phyloP scores from a whole-genome alignment of 2,329 filamentous ascomycete species.

The Juglanconis oblonga region DNA sequence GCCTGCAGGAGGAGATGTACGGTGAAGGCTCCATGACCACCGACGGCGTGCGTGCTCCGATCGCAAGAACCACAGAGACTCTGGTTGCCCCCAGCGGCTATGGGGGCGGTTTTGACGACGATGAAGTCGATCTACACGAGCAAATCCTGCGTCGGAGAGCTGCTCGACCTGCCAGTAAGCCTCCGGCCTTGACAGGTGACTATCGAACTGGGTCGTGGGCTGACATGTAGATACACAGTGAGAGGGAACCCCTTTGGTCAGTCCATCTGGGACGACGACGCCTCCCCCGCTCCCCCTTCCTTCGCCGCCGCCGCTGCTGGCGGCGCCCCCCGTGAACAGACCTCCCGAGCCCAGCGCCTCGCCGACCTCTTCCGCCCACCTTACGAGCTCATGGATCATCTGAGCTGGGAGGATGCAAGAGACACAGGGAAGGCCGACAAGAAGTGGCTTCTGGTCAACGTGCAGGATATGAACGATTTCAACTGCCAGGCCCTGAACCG shows the following conservation, averaged over 20 bases:
- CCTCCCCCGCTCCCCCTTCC: background rate
- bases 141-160: conserved; percentile 49
- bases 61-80: conserved; percentile 87
- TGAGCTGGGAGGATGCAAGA: conserved; percentile 81
- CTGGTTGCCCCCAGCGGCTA: conserved; percentile 69
- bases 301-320: conserved; percentile 13
- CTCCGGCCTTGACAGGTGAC: background rate
- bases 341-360: conserved; percentile 73
- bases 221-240: conserved; percentile 6
- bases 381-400: conserved; percentile 78
- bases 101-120: conserved; percentile 49
- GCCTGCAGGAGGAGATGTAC: conserved; percentile 90
- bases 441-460: conserved; percentile 95
- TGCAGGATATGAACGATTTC: conserved; percentile 91
- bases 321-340: conserved; percentile 34
- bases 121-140: conserved; percentile 62
- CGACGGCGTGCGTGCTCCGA: conserved; percentile 79
- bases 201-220: background rate
- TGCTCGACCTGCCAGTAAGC: conserved; percentile 29
- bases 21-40: conserved; percentile 35
- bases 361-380: conserved; percentile 92
- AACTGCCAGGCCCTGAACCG: conserved; percentile 92
- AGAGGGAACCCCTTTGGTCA: conserved; percentile 36
- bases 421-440: conserved; percentile 80
- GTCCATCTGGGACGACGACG: conserved; percentile 35